Evolutionary conservation across 352 stramenopile species (phyloP).

Genomic region (Pythium scleroteichum): DNA sequence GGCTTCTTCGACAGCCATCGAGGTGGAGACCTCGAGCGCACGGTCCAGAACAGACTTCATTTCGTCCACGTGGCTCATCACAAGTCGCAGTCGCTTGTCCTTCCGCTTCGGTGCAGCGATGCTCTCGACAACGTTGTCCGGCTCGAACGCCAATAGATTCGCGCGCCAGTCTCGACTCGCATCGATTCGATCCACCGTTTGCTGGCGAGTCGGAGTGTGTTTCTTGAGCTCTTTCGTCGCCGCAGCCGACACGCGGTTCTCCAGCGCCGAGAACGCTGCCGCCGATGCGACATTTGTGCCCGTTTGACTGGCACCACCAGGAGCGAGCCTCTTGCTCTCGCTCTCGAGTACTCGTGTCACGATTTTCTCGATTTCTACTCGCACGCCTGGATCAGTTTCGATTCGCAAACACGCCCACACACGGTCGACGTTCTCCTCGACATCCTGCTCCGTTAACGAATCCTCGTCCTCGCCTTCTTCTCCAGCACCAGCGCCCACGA

Average conservation of each 20-base stretch:
- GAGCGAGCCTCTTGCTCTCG: constrained; percentile 41
- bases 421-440: constrained; percentile 51
- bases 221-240: constrained; percentile 63
- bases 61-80: constrained; percentile 24
- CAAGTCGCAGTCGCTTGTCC: constrained; percentile 27
- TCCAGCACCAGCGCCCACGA: constrained; percentile 26
- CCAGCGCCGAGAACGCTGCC: constrained; percentile 33
- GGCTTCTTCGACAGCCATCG: neutral
- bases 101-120: constrained; percentile 19
- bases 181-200: constrained; percentile 31
- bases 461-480: constrained; percentile 40
- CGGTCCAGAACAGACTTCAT: constrained; percentile 13
- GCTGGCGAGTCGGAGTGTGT: constrained; percentile 34
- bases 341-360: constrained; percentile 40
- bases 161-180: constrained; percentile 27
- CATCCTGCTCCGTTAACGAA: constrained; percentile 35
- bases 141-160: constrained; percentile 46
- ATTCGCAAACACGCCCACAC: constrained; percentile 38
- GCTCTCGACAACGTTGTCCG: constrained; percentile 7
- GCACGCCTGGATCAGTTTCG: constrained; percentile 39
- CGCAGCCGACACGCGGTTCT: constrained; percentile 42
- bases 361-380: constrained; percentile 40
- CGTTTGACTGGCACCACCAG: constrained; percentile 39
- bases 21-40: neutral
- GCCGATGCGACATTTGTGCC: constrained; percentile 39